phyloP scores from a whole-genome alignment of 345 rosid species.

The Brassica carinata region DNA sequence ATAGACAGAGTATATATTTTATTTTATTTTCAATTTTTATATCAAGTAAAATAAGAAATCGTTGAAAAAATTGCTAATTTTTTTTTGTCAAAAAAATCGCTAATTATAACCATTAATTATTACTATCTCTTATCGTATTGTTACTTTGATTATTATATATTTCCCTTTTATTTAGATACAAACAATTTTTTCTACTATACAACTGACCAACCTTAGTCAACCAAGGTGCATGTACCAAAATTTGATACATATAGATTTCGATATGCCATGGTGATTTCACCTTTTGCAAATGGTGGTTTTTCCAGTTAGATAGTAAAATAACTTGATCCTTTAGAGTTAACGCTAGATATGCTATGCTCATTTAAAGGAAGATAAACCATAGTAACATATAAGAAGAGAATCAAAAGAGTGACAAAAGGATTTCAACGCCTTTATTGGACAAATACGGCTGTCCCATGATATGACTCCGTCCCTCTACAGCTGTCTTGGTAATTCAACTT shows the following conservation, averaged over 20 bases:
- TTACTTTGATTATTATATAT: background rate
- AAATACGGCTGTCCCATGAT: slow-evolving; percentile 54
- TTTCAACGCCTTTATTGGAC: slow-evolving; percentile 46
- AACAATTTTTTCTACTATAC: background rate
- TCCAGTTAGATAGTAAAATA: background rate
- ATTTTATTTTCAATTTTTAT: no score
- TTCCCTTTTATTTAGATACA: background rate
- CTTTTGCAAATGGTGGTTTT: background rate
- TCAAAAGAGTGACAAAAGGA: slow-evolving; percentile 31
- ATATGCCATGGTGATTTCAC: background rate
- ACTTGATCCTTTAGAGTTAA: slow-evolving; percentile 1
- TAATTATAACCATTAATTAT: no score
- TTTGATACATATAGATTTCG: background rate
- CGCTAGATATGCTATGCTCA: slow-evolving; percentile 1
- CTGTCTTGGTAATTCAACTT: slow-evolving; percentile 17
- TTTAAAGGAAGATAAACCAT: background rate
- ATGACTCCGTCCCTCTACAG: slow-evolving; percentile 41
- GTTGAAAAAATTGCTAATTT: no score
- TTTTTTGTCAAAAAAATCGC: no score
- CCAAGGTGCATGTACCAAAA: background rate
- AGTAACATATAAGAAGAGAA: slow-evolving; percentile 4
- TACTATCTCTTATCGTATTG: background rate
- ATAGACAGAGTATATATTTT: no score
- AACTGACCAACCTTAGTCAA: no score
- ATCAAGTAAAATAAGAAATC: no score